Conservation (phyloP, 2,329 filamentous ascomycete genomes). For the Fusarium illudens region DNA sequence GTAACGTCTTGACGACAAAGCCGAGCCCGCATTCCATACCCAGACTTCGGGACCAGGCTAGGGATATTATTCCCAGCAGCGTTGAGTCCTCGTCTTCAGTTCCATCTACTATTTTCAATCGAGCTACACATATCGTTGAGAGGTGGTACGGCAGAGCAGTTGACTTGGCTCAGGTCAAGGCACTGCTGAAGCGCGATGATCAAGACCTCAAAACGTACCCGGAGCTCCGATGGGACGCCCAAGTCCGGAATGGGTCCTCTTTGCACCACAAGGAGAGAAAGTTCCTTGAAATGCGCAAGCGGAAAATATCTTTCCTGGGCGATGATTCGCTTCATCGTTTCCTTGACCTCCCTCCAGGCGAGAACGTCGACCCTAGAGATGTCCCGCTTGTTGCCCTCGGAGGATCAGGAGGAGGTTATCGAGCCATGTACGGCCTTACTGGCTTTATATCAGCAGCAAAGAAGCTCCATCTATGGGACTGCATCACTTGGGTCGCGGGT, state of each 20-base stretch:
- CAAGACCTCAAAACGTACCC: conserved; percentile 26
- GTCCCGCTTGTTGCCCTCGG: conserved; percentile 35
- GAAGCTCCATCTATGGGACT: conserved; percentile 30
- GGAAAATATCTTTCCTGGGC: conserved; percentile 22
- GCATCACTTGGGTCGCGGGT: conserved; percentile 33
- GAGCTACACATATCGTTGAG: neutral
- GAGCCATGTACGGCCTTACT: conserved; percentile 38
- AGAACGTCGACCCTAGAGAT: conserved; percentile 26
- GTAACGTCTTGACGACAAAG: neutral
- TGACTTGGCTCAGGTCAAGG: conserved; percentile 29
- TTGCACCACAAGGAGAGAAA: conserved; percentile 16
- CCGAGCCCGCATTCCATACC: neutral
- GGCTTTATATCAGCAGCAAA: conserved; percentile 31
- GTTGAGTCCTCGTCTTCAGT: accelerated
- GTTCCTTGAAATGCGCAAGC: conserved; percentile 25
- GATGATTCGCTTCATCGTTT: conserved; percentile 22
- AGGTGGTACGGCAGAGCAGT: conserved; percentile 30
- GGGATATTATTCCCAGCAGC: accelerated
- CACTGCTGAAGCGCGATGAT: conserved; percentile 13
- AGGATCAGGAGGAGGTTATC: conserved; percentile 35
- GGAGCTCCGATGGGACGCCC: conserved; percentile 31
- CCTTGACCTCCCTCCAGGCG: neutral
- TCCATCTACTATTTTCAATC: neutral
- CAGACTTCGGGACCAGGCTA: accelerated
- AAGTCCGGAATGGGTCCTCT: conserved; percentile 20